Evolutionary conservation across 805 yeast genomes (phyloP), one percentile per base, ranked within the genome.

Genomic region (Kurtzmaniella cleridarum): DNA sequence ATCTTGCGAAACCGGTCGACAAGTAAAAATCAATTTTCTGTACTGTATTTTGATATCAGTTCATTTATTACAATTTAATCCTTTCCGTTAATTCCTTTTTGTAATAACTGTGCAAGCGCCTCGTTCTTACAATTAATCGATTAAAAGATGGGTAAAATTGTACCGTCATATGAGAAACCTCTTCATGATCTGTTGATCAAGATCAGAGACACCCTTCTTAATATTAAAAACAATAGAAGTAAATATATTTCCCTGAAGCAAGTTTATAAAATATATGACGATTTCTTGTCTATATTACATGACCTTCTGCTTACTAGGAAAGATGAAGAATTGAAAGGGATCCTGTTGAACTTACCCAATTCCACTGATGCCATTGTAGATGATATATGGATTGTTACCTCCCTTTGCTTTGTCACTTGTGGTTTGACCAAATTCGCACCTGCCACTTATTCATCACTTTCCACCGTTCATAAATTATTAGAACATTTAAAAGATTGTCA

Each of bases 371-470:
- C 78, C 8, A 72, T 85, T 9, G 69, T 87, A 32, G 97, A 90
- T 59, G 97, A 90, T 52, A 86, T 85, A 16, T 88, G 91, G 71
- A 96, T 91, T 59, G 64, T 93, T 35, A 64, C 91, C 33, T 84
- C 95, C 11, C 70, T 93, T 37, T 84, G 93, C 48, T 87, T 90
- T 60, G 77, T 91, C 53, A 87, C 98, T 2, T 93, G 95, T 42
- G 99, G 99, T 2, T 69, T 88, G 50, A 84, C 84, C 34, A 82
- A 88, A 49, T 76, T 88, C 27, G 95, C 96, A 1, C 96, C 98
- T 1, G 96, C 97, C 3, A 86, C 96, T 1, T 93, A 85, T 62
- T 91, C 95, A 5, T 85, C 95, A 3, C 65, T 91, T 31, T 73
- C 89, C 31, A 88, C 98, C 0, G 95, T 93, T 15, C 83, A 82